Conservation (phyloP, 345 rosid species). For the Salix purpurea region DNA sequence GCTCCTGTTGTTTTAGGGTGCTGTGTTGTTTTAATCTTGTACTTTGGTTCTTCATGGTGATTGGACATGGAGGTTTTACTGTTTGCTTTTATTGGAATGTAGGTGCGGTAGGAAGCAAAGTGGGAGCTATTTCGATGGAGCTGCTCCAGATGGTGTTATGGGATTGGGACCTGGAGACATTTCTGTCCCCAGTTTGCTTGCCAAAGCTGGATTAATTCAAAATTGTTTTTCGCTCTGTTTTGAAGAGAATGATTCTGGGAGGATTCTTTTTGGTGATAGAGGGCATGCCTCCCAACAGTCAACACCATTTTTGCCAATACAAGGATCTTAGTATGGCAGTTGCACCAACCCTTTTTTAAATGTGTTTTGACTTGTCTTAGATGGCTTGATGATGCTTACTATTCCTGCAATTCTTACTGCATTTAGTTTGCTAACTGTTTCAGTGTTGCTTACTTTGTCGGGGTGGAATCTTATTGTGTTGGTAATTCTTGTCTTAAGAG, state of each 20-base stretch:
- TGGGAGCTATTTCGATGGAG: constrained; percentile 67
- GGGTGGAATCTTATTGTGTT: constrained; percentile 69
- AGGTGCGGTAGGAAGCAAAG: constrained; percentile 94
- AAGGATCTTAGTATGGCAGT: constrained; percentile 59
- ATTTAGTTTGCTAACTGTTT: constrained; percentile 12
- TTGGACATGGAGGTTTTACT: not conserved
- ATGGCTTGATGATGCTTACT: not conserved
- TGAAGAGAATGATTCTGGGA: constrained; percentile 71
- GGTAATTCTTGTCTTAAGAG: constrained; percentile 63
- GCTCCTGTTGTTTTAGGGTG: constrained; percentile 78
- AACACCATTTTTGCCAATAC: constrained; percentile 51
- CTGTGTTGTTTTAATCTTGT: not conserved
- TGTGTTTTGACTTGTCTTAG: not conserved
- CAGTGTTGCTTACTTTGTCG: constrained; percentile 65
- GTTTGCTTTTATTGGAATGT: constrained; percentile 4
- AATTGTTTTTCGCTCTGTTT: constrained; percentile 88
- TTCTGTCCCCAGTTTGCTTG: constrained; percentile 77
- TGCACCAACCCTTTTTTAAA: not conserved
- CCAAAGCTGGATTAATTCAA: constrained; percentile 63
- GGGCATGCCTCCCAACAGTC: constrained; percentile 66
- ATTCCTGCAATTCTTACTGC: constrained; percentile 5
- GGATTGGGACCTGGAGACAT: constrained; percentile 76
- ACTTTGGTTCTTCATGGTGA: not conserved
- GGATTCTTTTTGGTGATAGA: constrained; percentile 75
- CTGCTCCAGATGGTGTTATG: constrained; percentile 90